Evolutionary conservation across 805 yeast species (phyloP).

Genomic region (Maudiozyma barnettii): DNA sequence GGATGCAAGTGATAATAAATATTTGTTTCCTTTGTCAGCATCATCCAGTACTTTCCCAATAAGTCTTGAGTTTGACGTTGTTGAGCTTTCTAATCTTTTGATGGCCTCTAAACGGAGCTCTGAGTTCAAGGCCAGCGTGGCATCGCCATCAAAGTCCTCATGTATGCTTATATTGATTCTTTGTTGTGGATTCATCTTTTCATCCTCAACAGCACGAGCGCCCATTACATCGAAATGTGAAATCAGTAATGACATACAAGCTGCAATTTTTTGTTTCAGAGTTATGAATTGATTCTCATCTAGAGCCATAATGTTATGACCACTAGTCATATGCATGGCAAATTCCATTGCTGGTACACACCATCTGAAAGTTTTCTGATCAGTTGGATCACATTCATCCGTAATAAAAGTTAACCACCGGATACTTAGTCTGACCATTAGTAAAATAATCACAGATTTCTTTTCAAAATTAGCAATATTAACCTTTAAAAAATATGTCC

Average conservation of each 20-base stretch:
- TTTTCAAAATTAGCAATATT: slow-evolving; percentile 47
- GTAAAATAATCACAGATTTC: slow-evolving; percentile 59
- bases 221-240: slow-evolving; percentile 98
- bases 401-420: slow-evolving; percentile 91
- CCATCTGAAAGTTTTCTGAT: slow-evolving; percentile 87
- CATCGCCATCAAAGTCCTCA: slow-evolving; percentile 45
- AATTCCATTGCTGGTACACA: slow-evolving; percentile 92
- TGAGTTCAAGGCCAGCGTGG: slow-evolving; percentile 46
- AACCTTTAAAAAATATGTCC: slow-evolving; percentile 57
- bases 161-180: slow-evolving; percentile 28
- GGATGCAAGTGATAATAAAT: slow-evolving; percentile 75
- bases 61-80: slow-evolving; percentile 34
- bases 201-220: slow-evolving; percentile 67
- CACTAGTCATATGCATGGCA: slow-evolving; percentile 89
- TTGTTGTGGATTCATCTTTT: slow-evolving; percentile 30
- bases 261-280: slow-evolving; percentile 75
- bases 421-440: slow-evolving; percentile 64
- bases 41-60: slow-evolving; percentile 89
- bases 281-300: slow-evolving; percentile 65
- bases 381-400: slow-evolving; percentile 91
- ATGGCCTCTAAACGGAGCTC: slow-evolving; percentile 62
- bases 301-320: slow-evolving; percentile 76
- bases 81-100: slow-evolving; percentile 47
- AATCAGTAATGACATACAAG: slow-evolving; percentile 86
- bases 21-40: slow-evolving; percentile 78